Evolutionary conservation across 2,329 filamentous ascomycete species (phyloP).

Genomic region (Zasmidium cellare): DNA sequence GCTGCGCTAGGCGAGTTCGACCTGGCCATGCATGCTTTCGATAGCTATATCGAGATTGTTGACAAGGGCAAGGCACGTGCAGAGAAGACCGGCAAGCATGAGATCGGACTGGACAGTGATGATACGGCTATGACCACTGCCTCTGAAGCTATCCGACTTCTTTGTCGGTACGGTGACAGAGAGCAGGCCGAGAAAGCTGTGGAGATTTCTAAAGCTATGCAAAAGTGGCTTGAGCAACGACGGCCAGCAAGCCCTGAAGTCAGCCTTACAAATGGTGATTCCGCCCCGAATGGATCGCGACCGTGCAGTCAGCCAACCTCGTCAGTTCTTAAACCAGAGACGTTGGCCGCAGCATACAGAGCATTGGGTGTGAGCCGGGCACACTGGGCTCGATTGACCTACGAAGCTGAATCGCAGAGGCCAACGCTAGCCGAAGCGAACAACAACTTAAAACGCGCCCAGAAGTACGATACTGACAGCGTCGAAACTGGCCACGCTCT

Average conservation of each 20-base stretch:
- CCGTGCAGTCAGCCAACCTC: slow-evolving; percentile 33
- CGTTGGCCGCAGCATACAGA: slow-evolving; percentile 73
- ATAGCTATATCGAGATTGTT: slow-evolving; percentile 88
- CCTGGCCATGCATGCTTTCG: slow-evolving; percentile 83
- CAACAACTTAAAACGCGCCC: slow-evolving; percentile 64
- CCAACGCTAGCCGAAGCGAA: slow-evolving; percentile 77
- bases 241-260: slow-evolving; percentile 30
- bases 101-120: slow-evolving; percentile 75
- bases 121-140: slow-evolving; percentile 74
- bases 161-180: slow-evolving; percentile 78
- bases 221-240: slow-evolving; percentile 70
- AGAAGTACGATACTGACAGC: slow-evolving; percentile 50
- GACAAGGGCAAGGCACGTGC: slow-evolving; percentile 80
- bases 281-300: not conserved
- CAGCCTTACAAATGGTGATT: slow-evolving; percentile 14
- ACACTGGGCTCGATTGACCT: slow-evolving; percentile 82
- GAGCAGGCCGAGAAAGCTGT: slow-evolving; percentile 77
- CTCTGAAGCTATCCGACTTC: slow-evolving; percentile 73
- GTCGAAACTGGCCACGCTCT: slow-evolving; percentile 77
- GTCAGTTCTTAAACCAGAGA: slow-evolving; percentile 55
- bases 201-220: slow-evolving; percentile 68
- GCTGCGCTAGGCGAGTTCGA: slow-evolving; percentile 88
- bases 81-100: slow-evolving; percentile 69
- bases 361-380: slow-evolving; percentile 84
- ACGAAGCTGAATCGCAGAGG: slow-evolving; percentile 65